These are phyloP conservation scores for Mycena latifolia DNA, from an alignment of 768 basidiomycete genomes.

Conservation along the genomic window DNA sequence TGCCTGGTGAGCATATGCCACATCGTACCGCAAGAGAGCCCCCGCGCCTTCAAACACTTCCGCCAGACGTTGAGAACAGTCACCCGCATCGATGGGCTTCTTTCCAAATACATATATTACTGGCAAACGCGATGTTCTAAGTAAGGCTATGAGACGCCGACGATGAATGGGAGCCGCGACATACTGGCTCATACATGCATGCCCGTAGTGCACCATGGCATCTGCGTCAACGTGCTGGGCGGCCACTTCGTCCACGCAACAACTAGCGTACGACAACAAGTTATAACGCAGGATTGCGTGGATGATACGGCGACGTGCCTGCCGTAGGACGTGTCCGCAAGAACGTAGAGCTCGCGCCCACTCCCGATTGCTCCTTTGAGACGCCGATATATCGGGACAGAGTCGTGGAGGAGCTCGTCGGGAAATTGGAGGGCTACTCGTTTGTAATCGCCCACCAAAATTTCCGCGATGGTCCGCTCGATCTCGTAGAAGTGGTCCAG, in stretches of 20 bases:
- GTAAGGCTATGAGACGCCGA: constrained; percentile 4
- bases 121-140: constrained; percentile 87
- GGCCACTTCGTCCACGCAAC: constrained; percentile 96
- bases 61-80: constrained; percentile 60
- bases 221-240: constrained; percentile 96
- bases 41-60: constrained; percentile 49
- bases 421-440: constrained; percentile 96
- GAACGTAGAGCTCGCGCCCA: constrained; percentile 79
- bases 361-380: constrained; percentile 65
- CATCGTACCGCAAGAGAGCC: constrained; percentile 79
- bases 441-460: constrained; percentile 74
- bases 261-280: constrained; percentile 60
- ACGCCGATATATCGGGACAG: constrained; percentile 83
- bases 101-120: constrained; percentile 94
- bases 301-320: constrained; percentile 64
- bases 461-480: constrained; percentile 70
- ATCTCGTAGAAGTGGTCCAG: constrained; percentile 84
- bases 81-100: constrained; percentile 67
- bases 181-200: constrained; percentile 94
- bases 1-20: constrained; percentile 77
- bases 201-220: constrained; percentile 93
- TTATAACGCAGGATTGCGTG: constrained; percentile 17
- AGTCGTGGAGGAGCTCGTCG: constrained; percentile 89
- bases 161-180: constrained; percentile 44
- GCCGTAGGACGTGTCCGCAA: constrained; percentile 99